phyloP scores from a whole-genome alignment of 208 protist species.

The Kentomonas sorsogonicus region DNA sequence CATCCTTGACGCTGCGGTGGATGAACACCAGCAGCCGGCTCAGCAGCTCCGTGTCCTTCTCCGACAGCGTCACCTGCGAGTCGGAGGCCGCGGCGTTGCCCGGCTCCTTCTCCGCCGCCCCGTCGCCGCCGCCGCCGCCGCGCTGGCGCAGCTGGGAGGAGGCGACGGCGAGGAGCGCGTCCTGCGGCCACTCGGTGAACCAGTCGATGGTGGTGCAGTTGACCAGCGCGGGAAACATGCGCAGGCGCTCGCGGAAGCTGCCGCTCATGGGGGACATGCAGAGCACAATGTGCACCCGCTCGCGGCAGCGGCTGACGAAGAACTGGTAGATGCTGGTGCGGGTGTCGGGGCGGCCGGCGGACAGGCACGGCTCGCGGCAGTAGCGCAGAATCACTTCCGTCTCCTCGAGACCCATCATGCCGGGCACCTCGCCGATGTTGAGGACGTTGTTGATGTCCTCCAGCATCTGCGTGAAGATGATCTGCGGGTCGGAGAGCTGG shows the following conservation, averaged over 20 bases:
- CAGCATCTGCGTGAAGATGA: slow-evolving; percentile 91
- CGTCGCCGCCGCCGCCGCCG: slow-evolving; percentile 21
- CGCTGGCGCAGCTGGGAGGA: slow-evolving; percentile 19
- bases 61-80: slow-evolving; percentile 14
- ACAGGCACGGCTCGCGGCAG: slow-evolving; percentile 57
- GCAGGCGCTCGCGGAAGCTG: slow-evolving; percentile 88
- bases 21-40: slow-evolving; percentile 84
- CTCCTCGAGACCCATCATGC: slow-evolving; percentile 93
- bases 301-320: slow-evolving; percentile 90
- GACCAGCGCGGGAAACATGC: slow-evolving; percentile 96
- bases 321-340: slow-evolving; percentile 84
- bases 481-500: slow-evolving; percentile 92
- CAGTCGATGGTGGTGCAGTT: slow-evolving; percentile 98
- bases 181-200: slow-evolving; percentile 94
- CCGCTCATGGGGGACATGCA: slow-evolving; percentile 94
- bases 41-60: slow-evolving; percentile 36
- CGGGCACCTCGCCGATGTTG: slow-evolving; percentile 96
- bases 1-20: slow-evolving; percentile 81
- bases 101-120: background rate
- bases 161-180: slow-evolving; percentile 90
- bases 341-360: slow-evolving; percentile 82
- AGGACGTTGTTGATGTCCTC: slow-evolving; percentile 98
- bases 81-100: background rate
- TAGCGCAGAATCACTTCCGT: slow-evolving; percentile 89
- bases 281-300: slow-evolving; percentile 94